Evolutionary conservation across 1,284 basidiomycete species (phyloP).

Genomic region (Anthracocystis panici-leucophaei): DNA sequence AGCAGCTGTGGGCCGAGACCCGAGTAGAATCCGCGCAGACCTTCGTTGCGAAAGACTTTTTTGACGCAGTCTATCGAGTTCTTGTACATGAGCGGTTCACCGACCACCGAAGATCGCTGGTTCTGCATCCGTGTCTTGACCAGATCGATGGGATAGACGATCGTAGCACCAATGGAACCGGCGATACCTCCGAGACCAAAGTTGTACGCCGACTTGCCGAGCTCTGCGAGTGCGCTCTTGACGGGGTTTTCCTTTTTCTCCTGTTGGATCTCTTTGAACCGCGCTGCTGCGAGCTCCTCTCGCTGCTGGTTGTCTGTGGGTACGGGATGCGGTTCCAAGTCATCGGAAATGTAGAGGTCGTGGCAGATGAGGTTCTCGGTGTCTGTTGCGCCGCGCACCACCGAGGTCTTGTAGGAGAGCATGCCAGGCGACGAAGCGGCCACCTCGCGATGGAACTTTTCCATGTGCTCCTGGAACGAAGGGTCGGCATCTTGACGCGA

Average conservation of each 20-base stretch:
- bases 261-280: conserved; percentile 38
- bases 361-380: conserved; percentile 64
- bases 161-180: conserved; percentile 88
- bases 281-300: conserved; percentile 24
- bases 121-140: conserved; percentile 93
- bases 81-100: conserved; percentile 68
- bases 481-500: conserved; percentile 60
- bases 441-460: conserved; percentile 59
- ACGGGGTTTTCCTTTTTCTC: conserved; percentile 45
- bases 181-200: conserved; percentile 92
- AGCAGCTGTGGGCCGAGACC: conserved; percentile 95
- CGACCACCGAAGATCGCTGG: conserved; percentile 73
- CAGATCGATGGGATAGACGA: conserved; percentile 93
- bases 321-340: conserved; percentile 60
- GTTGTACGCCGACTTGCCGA: conserved; percentile 76
- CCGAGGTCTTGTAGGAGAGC: conserved; percentile 63
- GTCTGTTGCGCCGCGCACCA: conserved; percentile 53
- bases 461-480: conserved; percentile 58
- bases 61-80: conserved; percentile 81
- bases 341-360: conserved; percentile 62
- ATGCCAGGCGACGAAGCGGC: conserved; percentile 61
- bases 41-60: conserved; percentile 95
- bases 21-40: conserved; percentile 91
- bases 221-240: conserved; percentile 38
- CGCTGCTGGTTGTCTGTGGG: conserved; percentile 24